Percentiles rank a stretch among this genome's conserved stretches.
Evolutionary conservation across 73 alveolate genomes (phyloP).

Genomic region (Effrenium voratum): DNA sequence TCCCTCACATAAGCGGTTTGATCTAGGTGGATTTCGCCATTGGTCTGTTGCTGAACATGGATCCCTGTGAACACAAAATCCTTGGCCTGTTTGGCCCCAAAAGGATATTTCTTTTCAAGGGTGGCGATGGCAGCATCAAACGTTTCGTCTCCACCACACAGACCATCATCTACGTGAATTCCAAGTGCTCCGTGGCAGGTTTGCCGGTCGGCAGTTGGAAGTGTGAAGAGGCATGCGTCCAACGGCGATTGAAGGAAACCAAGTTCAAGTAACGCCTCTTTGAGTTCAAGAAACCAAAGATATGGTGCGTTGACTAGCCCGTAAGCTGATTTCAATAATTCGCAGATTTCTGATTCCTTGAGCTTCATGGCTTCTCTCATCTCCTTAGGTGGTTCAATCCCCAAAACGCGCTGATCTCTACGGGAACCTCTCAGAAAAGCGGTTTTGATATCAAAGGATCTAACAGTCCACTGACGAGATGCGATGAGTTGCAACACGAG

Average conservation of each 20-base stretch:
- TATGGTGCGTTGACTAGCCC: too few relatives aligned
- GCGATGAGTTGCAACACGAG: background rate
- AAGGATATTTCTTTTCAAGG: background rate
- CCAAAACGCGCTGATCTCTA: background rate
- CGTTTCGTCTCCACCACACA: too few relatives aligned
- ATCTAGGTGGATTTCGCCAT: background rate
- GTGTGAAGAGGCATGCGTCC: background rate
- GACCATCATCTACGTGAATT: slow-evolving; percentile 39
- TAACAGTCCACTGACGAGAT: background rate
- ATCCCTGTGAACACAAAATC: background rate
- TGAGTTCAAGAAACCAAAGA: slow-evolving; percentile 4
- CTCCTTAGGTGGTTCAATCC: slow-evolving; percentile 28
- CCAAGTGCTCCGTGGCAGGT: background rate
- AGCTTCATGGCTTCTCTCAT: background rate
- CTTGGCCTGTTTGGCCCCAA: background rate
- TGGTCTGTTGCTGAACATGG: background rate
- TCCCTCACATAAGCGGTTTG: background rate
- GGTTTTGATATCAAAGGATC: background rate
- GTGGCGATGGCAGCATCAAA: too few relatives aligned
- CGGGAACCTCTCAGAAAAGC: background rate
- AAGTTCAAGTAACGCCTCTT: background rate
- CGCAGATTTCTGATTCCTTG: background rate
- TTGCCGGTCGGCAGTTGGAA: background rate
- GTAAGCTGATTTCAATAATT: background rate
- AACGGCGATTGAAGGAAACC: background rate